Base-by-base conservation (phyloP, 2,329 filamentous ascomycete genomes). In the Colletotrichum falcatum region DNA sequence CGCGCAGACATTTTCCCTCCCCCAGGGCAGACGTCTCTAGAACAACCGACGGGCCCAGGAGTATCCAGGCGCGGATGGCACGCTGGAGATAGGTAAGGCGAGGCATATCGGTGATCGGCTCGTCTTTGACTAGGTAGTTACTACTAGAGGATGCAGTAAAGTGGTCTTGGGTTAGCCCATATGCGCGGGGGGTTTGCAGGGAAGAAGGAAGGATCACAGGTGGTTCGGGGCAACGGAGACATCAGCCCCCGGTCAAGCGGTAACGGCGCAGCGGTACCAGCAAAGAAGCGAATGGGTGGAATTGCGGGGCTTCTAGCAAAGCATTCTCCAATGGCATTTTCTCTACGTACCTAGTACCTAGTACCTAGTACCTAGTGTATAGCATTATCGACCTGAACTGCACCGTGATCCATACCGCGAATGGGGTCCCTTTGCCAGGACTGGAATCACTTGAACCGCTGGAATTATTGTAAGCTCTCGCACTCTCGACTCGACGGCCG, bases 191-290 rank as follows among this genome's bases (percentile, higher is more conserved):
- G 63, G 63, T 63, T 60, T 63, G 68, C 68, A 71, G 65, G 64
- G 64, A 70, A 63, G 48, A 54, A 64, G 39, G 48, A 49, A 35
- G 49, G 67, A 66, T 70, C 67, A 62, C 56, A 67, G 61, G 59
- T 53, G 62, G 62, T 67, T 71, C 71, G 71, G 71, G 67, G 71
- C 62, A 72, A 72, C 63, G 71, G 71, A 71, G 71, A 33, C 30
- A 49, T 51, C 60, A 59, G 33, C 37, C 70, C 70, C 70, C 70
- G 70, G 67, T 55, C 62, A 64, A 72, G 68, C 71, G 71, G 71
- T 71, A 71, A 58, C 61, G 54, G 66, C 35, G 46, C 51, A 59
- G 35, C 48, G 56, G 56, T 61, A 53, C 49, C 63, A 66, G 61
- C 49, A 64, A 51, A 49, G 59, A 54, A 26, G 37, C 51, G 61